A percentile compares a stretch with the other conserved stretches of the same genome.
Conservation (phyloP, 225 moss, liverwort and hornwort genomes). For the Thuidium tamariscinum region DNA sequence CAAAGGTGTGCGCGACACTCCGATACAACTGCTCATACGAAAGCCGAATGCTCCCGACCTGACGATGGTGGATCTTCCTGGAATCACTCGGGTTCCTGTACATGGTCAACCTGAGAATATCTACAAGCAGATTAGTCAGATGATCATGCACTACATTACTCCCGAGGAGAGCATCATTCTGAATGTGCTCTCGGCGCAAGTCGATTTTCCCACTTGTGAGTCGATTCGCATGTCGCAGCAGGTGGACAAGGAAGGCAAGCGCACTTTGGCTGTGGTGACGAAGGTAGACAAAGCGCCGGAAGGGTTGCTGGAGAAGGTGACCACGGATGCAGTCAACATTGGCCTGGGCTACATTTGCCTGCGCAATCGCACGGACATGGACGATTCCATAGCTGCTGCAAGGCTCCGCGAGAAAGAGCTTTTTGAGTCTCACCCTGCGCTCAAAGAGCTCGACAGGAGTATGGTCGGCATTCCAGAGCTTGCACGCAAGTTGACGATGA, state of each 20-base stretch:
- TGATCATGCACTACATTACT: background rate
- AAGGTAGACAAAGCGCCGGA: conserved; percentile 34
- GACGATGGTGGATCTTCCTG: background rate
- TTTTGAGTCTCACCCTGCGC: conserved; percentile 15
- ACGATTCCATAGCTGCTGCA: conserved; percentile 8
- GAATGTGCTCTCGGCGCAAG: background rate
- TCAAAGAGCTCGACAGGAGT: conserved; percentile 6
- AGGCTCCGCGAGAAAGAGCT: background rate
- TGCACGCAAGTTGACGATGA: conserved; percentile 7
- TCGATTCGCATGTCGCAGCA: conserved; percentile 18
- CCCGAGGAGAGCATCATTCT: background rate
- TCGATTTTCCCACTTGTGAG: conserved; percentile 4
- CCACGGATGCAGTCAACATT: conserved; percentile 10
- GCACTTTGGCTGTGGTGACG: conserved; percentile 6
- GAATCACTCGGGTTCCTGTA: conserved; percentile 7
- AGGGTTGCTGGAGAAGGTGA: conserved; percentile 34
- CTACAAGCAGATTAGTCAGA: background rate
- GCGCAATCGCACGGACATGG: conserved; percentile 17
- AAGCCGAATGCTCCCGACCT: conserved; percentile 10
- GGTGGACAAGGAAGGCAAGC: conserved; percentile 3
- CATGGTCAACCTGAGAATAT: background rate
- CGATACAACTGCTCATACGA: background rate
- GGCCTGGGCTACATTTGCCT: conserved; percentile 22
- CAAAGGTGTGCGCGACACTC: background rate
- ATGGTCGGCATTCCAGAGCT: conserved; percentile 18